phyloP scores from a whole-genome alignment of 129 eudicot genomes.

The Erigeron canadensis region DNA sequence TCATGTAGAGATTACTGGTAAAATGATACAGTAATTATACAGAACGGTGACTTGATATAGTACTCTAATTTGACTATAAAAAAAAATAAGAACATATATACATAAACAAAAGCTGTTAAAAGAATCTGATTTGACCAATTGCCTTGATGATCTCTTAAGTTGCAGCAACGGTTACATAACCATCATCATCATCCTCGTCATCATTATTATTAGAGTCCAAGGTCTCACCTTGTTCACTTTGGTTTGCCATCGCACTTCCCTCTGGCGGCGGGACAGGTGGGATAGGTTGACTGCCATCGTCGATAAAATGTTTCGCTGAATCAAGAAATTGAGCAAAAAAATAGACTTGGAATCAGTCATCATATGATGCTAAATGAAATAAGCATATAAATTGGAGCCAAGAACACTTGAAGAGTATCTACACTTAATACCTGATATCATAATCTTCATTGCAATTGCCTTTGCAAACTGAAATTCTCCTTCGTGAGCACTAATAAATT shows the following conservation, averaged over 20 bases:
- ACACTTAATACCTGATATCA: slow-evolving; percentile 51
- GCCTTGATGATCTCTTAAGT: slow-evolving; percentile 10
- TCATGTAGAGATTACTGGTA: slow-evolving; percentile 63
- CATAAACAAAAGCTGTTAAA: slow-evolving; percentile 12
- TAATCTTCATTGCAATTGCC: slow-evolving; percentile 46
- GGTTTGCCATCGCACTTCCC: slow-evolving; percentile 26
- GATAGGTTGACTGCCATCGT: slow-evolving; percentile 32
- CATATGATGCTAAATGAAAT: not conserved
- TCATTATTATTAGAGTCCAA: slow-evolving; percentile 15
- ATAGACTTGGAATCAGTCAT: not conserved
- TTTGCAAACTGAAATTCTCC: slow-evolving; percentile 57
- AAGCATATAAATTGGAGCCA: slow-evolving; percentile 8
- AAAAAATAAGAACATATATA: not conserved
- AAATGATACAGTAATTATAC: slow-evolving; percentile 4
- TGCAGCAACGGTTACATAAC: slow-evolving; percentile 34
- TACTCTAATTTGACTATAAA: not conserved
- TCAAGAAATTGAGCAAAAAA: not conserved
- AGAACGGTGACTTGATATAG: not conserved
- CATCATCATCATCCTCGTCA: slow-evolving; percentile 32
- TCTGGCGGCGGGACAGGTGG: slow-evolving; percentile 39
- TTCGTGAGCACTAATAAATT: slow-evolving; percentile 59
- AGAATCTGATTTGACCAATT: not conserved
- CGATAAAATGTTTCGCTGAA: slow-evolving; percentile 33
- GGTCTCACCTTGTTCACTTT: slow-evolving; percentile 13
- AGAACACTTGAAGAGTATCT: not conserved